These are phyloP conservation scores for Claviceps purpurea DNA, from an alignment of 2,329 filamentous ascomycete genomes.

Conservation along the genomic window DNA sequence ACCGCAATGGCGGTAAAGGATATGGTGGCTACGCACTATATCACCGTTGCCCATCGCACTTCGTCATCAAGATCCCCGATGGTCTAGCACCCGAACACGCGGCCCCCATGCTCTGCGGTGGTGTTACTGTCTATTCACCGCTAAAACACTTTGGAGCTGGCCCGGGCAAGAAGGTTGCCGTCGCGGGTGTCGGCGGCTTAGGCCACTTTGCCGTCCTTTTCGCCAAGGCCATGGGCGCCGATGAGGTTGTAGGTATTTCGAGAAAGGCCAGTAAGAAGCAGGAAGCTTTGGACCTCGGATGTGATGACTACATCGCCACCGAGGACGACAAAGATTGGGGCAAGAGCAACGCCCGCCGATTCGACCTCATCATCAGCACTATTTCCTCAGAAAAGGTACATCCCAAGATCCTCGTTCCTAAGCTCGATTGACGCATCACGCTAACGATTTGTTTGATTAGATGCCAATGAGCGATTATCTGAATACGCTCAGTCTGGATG, in stretches of 20 bases:
- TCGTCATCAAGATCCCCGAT: conserved; percentile 36
- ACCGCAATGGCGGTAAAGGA: conserved; percentile 15
- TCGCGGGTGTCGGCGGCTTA: conserved; percentile 54
- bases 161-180: conserved; percentile 52
- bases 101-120: conserved; percentile 58
- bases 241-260: conserved; percentile 47
- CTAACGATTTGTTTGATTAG: conserved; percentile 2
- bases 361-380: conserved; percentile 48
- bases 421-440: neutral
- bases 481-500: conserved; percentile 41
- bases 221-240: conserved; percentile 53
- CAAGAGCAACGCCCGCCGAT: conserved; percentile 32
- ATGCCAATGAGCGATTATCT: conserved; percentile 53
- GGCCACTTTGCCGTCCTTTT: conserved; percentile 58
- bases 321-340: conserved; percentile 41
- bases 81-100: conserved; percentile 25
- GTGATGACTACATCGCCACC: conserved; percentile 33
- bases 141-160: conserved; percentile 49
- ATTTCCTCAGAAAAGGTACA: conserved; percentile 27
- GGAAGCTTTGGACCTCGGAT: conserved; percentile 44
- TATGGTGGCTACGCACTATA: conserved; percentile 36
- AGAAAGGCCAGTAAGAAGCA: conserved; percentile 36
- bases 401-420: neutral
- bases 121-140: conserved; percentile 54
- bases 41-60: conserved; percentile 26